Conservation (phyloP, 2,329 filamentous ascomycete genomes). For the Ophiocordyceps camponoti-saundersi region DNA sequence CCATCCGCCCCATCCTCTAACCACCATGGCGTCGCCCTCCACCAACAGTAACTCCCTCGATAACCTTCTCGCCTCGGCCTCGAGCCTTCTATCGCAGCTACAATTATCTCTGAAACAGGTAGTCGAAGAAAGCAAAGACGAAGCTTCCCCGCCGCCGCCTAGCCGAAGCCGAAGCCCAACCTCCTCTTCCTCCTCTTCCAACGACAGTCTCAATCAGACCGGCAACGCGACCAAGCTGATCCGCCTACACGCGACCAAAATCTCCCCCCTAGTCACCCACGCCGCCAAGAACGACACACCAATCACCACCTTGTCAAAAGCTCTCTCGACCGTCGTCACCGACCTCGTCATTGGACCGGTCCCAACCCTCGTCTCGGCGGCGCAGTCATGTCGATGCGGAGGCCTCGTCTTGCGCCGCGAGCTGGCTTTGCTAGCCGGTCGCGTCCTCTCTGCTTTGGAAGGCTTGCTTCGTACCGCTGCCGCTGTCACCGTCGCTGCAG, state of each 20-base stretch:
- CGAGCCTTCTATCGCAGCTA: no score
- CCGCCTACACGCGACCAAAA: constrained; percentile 69
- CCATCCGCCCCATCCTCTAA: no score
- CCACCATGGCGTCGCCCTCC: no score
- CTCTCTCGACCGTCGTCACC: constrained; percentile 51
- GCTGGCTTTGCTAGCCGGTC: constrained; percentile 38
- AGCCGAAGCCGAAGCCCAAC: background rate
- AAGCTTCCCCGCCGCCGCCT: no score
- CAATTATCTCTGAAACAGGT: no score
- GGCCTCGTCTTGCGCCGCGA: constrained; percentile 48
- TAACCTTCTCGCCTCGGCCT: no score
- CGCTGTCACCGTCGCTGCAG: constrained; percentile 7
- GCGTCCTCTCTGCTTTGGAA: constrained; percentile 45
- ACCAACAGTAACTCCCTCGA: no score
- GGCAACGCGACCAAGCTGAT: constrained; percentile 57
- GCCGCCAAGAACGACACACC: constrained; percentile 39
- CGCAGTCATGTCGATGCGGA: constrained; percentile 48
- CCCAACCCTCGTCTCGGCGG: constrained; percentile 55
- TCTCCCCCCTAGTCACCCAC: constrained; percentile 74
- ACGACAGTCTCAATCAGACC: constrained; percentile 50
- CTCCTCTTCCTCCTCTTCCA: constrained; percentile 4
- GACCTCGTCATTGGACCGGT: constrained; percentile 60
- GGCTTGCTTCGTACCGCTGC: constrained; percentile 36
- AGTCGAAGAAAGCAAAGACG: no score
- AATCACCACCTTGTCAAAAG: constrained; percentile 52